Conservation (phyloP, 139 green algal genomes). For the Volvox reticuliferus region DNA sequence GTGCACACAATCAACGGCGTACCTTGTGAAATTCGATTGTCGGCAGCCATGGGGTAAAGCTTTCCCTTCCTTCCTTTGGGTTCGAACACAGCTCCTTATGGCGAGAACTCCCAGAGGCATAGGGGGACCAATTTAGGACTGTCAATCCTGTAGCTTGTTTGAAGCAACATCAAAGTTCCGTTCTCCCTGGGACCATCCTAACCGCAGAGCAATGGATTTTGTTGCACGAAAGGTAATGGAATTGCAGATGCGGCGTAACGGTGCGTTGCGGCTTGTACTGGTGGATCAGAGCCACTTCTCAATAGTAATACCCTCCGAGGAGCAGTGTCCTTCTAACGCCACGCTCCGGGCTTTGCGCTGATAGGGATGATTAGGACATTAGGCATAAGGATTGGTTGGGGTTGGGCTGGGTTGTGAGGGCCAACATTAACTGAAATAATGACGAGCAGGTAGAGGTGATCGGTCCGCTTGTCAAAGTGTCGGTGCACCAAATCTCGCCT, state of each 20-base stretch:
- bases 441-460: no score
- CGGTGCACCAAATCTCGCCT: no score
- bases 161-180: not conserved
- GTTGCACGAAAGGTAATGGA: not conserved
- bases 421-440: no score
- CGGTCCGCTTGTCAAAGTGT: no score
- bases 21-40: no score
- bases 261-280: conserved; percentile 17
- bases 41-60: not conserved
- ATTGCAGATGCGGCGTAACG: not conserved
- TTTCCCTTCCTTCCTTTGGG: not conserved
- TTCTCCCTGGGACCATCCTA: not conserved
- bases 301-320: not conserved
- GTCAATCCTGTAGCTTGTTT: not conserved
- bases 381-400: not conserved
- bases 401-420: no score
- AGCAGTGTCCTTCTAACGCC: not conserved
- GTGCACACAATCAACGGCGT: not conserved
- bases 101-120: not conserved
- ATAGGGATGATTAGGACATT: not conserved
- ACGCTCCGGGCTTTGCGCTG: no score
- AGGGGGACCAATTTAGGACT: no score
- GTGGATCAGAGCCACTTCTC: conserved; percentile 40
- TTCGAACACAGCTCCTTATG: not conserved
- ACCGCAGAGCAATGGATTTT: conserved; percentile 30